These are phyloP conservation scores for Fusarium redolens DNA, from an alignment of 2,329 filamentous ascomycete genomes.

Conservation along the genomic window DNA sequence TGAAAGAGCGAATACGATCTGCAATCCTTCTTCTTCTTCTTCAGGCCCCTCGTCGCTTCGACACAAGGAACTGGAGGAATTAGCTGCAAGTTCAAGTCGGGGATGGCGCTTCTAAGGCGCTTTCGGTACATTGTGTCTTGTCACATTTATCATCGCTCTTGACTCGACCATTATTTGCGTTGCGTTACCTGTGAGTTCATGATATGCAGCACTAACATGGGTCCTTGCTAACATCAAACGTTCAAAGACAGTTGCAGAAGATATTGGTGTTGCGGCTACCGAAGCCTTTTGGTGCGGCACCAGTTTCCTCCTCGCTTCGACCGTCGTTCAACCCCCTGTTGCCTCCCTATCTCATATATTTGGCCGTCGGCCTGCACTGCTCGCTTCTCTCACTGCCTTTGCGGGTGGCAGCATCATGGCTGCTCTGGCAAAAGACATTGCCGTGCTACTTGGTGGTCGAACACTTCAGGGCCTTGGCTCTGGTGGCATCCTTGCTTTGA, in stretches of 20 bases:
- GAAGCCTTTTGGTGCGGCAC: slow-evolving; percentile 43
- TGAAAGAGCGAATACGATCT: neutral
- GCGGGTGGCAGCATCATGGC: slow-evolving; percentile 36
- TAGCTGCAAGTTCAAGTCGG: slow-evolving; percentile 3
- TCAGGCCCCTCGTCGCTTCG: neutral
- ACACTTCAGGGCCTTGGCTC: slow-evolving; percentile 63
- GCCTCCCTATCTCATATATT: slow-evolving; percentile 42
- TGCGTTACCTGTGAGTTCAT: slow-evolving; percentile 33
- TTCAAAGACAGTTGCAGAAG: slow-evolving; percentile 37
- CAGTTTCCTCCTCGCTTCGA: slow-evolving; percentile 42
- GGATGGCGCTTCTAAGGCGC: slow-evolving; percentile 39
- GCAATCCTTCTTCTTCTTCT: neutral
- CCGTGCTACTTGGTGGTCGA: slow-evolving; percentile 58
- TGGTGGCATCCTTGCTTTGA: slow-evolving; percentile 61
- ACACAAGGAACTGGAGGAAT: neutral
- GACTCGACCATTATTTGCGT: slow-evolving; percentile 42
- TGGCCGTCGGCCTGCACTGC: slow-evolving; percentile 33
- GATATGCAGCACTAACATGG: too few relatives aligned
- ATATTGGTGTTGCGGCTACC: slow-evolving; percentile 38
- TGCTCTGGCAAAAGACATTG: slow-evolving; percentile 34
- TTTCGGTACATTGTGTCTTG: slow-evolving; percentile 39
- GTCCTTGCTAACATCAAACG: neutral
- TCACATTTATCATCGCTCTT: slow-evolving; percentile 42
- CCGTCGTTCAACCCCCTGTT: slow-evolving; percentile 39
- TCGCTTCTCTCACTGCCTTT: slow-evolving; percentile 36